These are phyloP conservation scores for Gynostemma pentaphyllum DNA, from an alignment of 306 rosid genomes.

Conservation along the genomic window DNA sequence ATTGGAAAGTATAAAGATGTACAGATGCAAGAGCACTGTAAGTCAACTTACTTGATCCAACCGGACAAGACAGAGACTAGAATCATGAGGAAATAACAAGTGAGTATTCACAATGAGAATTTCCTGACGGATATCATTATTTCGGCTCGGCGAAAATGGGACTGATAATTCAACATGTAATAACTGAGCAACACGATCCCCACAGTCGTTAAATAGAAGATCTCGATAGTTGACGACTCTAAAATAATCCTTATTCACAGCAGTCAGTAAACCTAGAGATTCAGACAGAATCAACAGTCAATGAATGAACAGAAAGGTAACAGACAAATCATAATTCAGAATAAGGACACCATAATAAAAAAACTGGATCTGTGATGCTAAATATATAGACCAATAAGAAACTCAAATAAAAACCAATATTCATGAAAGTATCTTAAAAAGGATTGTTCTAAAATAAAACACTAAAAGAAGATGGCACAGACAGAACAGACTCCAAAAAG, in stretches of 20 bases:
- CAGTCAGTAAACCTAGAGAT: constrained; percentile 68
- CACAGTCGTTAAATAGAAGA: constrained; percentile 58
- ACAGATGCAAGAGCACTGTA: neutral
- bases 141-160: constrained; percentile 33
- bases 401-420: neutral
- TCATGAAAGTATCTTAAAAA: neutral
- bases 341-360: neutral
- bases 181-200: constrained; percentile 96
- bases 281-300: neutral
- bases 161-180: constrained; percentile 54
- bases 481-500: neutral
- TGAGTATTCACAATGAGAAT: constrained; percentile 84
- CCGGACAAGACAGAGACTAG: constrained; percentile 36
- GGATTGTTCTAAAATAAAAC: neutral
- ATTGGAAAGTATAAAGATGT: neutral
- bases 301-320: neutral
- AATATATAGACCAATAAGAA: too few species aligned
- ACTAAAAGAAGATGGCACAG: neutral
- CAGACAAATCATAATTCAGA: neutral
- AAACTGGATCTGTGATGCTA: neutral
- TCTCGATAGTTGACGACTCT: constrained; percentile 46
- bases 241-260: constrained; percentile 47
- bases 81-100: constrained; percentile 87
- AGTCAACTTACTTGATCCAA: constrained; percentile 5
- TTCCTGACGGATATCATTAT: constrained; percentile 37